These are phyloP conservation scores for Teratosphaeriaceae sp. DNA, from an alignment of 2,329 filamentous ascomycete genomes.

Conservation along the genomic window DNA sequence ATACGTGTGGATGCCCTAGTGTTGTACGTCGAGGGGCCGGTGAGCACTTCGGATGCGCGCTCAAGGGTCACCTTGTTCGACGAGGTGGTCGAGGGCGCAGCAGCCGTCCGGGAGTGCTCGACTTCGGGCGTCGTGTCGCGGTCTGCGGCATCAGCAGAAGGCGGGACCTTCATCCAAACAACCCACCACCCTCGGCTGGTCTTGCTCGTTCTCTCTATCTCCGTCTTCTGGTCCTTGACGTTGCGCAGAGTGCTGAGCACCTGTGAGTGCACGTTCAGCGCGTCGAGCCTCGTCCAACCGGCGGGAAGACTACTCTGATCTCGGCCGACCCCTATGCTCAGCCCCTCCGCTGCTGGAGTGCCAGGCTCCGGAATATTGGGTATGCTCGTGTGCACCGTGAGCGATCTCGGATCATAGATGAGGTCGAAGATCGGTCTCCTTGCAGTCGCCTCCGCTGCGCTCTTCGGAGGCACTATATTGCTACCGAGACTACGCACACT, in stretches of 20 bases:
- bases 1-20: background rate
- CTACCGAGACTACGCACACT: constrained; percentile 26
- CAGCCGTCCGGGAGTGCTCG: background rate
- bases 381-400: constrained; percentile 55
- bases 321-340: constrained; percentile 13
- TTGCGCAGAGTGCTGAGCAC: constrained; percentile 51
- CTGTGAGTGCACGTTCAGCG: constrained; percentile 55
- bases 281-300: constrained; percentile 51
- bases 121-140: background rate
- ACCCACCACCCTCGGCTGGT: constrained; percentile 62
- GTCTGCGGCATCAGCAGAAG: constrained; percentile 13
- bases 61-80: background rate
- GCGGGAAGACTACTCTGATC: constrained; percentile 14
- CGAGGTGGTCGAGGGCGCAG: background rate
- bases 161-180: constrained; percentile 53
- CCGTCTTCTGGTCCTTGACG: constrained; percentile 40
- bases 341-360: constrained; percentile 34
- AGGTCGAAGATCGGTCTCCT: constrained; percentile 50
- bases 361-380: constrained; percentile 56
- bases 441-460: constrained; percentile 14
- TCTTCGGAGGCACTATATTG: constrained; percentile 15
- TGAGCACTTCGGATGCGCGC: background rate
- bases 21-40: background rate
- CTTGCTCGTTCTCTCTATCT: constrained; percentile 56
- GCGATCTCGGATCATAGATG: constrained; percentile 52